A percentile compares a stretch with the other conserved stretches of the same genome.
phyloP scores from a whole-genome alignment of 2,329 filamentous ascomycete genomes.

The Aureobasidium sp. region DNA sequence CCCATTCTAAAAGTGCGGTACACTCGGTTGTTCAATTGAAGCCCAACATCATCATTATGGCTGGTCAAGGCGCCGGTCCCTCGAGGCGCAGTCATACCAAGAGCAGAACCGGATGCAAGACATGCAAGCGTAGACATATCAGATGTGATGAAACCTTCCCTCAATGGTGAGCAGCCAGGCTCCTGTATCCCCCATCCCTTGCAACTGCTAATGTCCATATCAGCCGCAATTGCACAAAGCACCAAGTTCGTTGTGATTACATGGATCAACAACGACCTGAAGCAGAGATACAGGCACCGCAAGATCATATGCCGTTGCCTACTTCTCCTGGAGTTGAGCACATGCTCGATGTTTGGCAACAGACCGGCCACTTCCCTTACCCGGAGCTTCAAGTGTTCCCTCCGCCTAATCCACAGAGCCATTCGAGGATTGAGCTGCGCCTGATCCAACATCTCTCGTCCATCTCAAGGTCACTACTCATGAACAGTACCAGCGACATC shows the following conservation, averaged over 20 bases:
- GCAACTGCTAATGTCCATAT: slow-evolving; percentile 18
- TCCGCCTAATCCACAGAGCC: slow-evolving; percentile 61
- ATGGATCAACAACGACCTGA: slow-evolving; percentile 73
- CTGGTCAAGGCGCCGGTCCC: slow-evolving; percentile 89
- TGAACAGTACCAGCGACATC: slow-evolving; percentile 63
- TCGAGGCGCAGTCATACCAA: slow-evolving; percentile 92
- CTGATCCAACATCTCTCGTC: slow-evolving; percentile 84
- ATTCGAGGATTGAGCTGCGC: slow-evolving; percentile 70
- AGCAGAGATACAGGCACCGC: slow-evolving; percentile 42
- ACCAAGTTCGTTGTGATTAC: slow-evolving; percentile 97
- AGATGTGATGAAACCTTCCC: slow-evolving; percentile 96
- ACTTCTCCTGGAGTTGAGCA: slow-evolving; percentile 81
- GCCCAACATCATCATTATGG: slow-evolving; percentile 47
- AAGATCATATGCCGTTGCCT: slow-evolving; percentile 56
- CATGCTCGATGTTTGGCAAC: slow-evolving; percentile 73
- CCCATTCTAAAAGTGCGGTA: not conserved
- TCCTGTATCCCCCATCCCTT: slow-evolving; percentile 20
- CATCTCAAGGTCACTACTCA: slow-evolving; percentile 72
- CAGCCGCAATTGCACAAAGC: slow-evolving; percentile 97
- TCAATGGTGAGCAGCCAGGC: slow-evolving; percentile 66
- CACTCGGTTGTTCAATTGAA: not conserved
- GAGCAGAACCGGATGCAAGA: slow-evolving; percentile 96
- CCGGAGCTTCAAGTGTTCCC: slow-evolving; percentile 70
- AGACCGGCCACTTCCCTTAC: slow-evolving; percentile 78
- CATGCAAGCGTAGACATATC: slow-evolving; percentile 95